Percentiles rank a stretch among this genome's conserved stretches.
These are phyloP conservation scores for Aspergillus clavatus DNA, from an alignment of 2,329 filamentous ascomycete genomes.

Conservation along the genomic window DNA sequence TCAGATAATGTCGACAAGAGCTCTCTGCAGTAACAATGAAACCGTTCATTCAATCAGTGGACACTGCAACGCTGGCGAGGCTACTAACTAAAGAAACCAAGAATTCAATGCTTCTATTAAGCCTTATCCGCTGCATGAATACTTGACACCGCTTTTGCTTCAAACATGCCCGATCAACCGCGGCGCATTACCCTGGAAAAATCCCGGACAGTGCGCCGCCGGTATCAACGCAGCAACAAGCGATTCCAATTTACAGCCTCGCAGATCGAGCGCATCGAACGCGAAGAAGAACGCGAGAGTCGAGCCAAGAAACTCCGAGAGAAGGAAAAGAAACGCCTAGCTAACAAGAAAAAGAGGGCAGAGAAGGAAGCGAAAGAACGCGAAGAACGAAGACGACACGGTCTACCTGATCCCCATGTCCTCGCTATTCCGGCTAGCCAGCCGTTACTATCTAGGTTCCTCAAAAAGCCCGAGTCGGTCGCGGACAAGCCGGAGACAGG, in stretches of 20 bases:
- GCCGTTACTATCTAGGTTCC: constrained; percentile 31
- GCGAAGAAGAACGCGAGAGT: constrained; percentile 39
- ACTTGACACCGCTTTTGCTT: not conserved
- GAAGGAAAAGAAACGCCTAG: constrained; percentile 29
- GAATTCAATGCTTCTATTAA: not conserved
- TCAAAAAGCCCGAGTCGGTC: constrained; percentile 15
- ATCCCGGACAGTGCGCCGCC: constrained; percentile 35
- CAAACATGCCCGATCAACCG: constrained; percentile 27
- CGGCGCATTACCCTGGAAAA: constrained; percentile 35
- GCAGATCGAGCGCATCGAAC: constrained; percentile 36
- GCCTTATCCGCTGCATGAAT: constrained; percentile 5
- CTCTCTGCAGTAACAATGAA: constrained; percentile 2
- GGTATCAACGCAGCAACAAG: constrained; percentile 37
- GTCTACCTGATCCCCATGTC: constrained; percentile 29
- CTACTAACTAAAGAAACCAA: no score
- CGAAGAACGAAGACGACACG: constrained; percentile 30
- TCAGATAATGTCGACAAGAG: constrained; percentile 2
- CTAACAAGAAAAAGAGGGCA: constrained; percentile 33
- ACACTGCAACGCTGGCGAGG: not conserved
- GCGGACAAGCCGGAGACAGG: constrained; percentile 2
- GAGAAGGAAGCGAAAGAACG: constrained; percentile 32
- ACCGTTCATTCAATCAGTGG: not conserved
- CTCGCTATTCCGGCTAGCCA: constrained; percentile 32
- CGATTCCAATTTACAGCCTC: constrained; percentile 32
- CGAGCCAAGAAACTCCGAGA: constrained; percentile 38